A percentile compares a stretch with the other conserved stretches of the same genome.
These are phyloP conservation scores for Emergomyces pasteurianus DNA, from an alignment of 2,329 filamentous ascomycete genomes.

Conservation along the genomic window DNA sequence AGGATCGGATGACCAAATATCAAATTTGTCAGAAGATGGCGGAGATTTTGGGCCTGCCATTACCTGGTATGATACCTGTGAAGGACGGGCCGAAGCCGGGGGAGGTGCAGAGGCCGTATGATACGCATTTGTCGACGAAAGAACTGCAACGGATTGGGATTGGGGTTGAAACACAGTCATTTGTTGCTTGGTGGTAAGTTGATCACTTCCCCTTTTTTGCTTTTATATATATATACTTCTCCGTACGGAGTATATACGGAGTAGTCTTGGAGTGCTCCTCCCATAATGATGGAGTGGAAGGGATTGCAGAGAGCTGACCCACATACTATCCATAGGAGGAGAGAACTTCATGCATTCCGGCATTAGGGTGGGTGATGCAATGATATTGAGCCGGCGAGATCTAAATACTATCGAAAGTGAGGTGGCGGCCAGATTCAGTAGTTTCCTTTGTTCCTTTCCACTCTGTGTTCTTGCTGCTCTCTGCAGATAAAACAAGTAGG, in stretches of 20 bases:
- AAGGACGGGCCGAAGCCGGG: conserved; percentile 62
- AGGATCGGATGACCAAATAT: conserved; percentile 80
- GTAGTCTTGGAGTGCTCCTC: neutral
- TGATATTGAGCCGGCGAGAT: neutral
- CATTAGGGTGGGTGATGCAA: neutral
- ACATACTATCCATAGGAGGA: neutral
- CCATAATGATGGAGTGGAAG: neutral
- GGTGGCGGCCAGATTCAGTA: neutral
- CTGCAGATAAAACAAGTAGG: no score
- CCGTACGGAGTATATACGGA: no score
- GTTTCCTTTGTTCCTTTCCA: neutral
- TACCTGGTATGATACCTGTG: conserved; percentile 51
- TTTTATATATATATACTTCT: no score
- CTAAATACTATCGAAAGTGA: neutral
- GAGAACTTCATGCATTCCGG: conserved; percentile 2
- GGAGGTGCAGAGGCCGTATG: conserved; percentile 66
- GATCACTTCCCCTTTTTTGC: neutral
- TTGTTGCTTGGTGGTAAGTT: conserved; percentile 64
- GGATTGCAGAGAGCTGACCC: neutral
- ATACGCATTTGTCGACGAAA: conserved; percentile 74
- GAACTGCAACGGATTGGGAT: conserved; percentile 62
- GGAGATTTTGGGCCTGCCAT: conserved; percentile 64
- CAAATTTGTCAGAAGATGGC: conserved; percentile 70
- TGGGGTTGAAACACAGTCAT: conserved; percentile 61
- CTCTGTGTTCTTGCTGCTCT: no score